phyloP scores from a whole-genome alignment of 129 eudicot species.

The Tanacetum coccineum region DNA sequence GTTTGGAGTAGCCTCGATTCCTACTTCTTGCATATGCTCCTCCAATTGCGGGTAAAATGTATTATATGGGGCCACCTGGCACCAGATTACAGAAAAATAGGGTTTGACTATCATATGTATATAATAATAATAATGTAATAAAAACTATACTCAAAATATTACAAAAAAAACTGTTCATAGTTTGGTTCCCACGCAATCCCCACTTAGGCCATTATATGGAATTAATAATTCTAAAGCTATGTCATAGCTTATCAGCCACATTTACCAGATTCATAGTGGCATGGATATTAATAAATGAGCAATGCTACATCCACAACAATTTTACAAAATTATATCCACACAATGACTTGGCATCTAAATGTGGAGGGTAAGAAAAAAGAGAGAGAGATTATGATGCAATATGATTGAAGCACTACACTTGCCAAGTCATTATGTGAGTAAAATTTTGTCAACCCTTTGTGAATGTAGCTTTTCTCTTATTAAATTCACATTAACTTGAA shows the following conservation, averaged over 20 bases:
- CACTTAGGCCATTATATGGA: neutral
- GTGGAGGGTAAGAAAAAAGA: too few relatives aligned
- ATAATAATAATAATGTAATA: neutral
- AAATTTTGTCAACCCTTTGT: too few relatives aligned
- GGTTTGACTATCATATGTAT: neutral
- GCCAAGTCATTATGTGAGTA: too few relatives aligned
- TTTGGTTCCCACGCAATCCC: neutral
- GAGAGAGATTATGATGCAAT: too few relatives aligned
- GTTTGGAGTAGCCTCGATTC: slow-evolving; percentile 70
- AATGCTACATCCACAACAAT: too few relatives aligned
- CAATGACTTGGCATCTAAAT: too few relatives aligned
- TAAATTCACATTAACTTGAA: neutral
- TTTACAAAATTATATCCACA: too few relatives aligned
- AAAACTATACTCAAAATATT: neutral
- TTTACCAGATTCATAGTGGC: neutral
- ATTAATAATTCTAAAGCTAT: neutral
- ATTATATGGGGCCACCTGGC: slow-evolving; percentile 92
- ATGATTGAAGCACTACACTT: too few relatives aligned
- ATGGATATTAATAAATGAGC: neutral
- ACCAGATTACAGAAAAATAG: neutral
- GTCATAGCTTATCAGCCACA: neutral
- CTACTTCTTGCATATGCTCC: slow-evolving; percentile 90
- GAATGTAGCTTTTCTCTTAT: neutral
- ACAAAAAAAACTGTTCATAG: neutral
- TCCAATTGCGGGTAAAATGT: slow-evolving; percentile 80